Evolutionary conservation across 2,329 filamentous ascomycete genomes (phyloP), one percentile per base, ranked within the genome.

Genomic region (Ascochyta clinopodiicola): DNA sequence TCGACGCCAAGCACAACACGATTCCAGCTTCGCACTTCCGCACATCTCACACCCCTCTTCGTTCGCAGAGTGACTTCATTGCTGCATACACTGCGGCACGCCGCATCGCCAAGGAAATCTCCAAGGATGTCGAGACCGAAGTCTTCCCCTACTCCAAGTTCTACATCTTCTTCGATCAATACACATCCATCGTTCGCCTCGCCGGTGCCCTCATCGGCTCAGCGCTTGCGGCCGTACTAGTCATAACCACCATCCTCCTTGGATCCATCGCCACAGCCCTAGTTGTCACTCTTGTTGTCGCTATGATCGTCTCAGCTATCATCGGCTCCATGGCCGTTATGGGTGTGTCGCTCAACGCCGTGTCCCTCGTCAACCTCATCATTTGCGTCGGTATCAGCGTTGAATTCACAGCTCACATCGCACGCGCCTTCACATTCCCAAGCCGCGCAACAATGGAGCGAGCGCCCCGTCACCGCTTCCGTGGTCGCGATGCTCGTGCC

Each of bases 151-250:
- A 99, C 79, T 96, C 91, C 65, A 88, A 97, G 57, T 96, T 96
- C 75, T 99, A 99, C 80, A 93, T 99, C 74, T 99, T 98, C 84
- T 99, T 99, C 74, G 95, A 99, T 73, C 95, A 98, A 74, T 99
- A 99, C 71, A 84, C 91, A 6, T 86, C 85, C 54, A 98, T 99
- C 58, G 86, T 96, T 19, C 82, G 84, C 10, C 82, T 98, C 4
- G 93, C 94, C 0, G 88, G 84, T 0, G 86, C 88, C 0, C 85
- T 99, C 1, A 84, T 99, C 27, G 89, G 89, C 36, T 89, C 91
- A 3, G 94, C 92, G 0, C 81, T 98, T 13, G 91, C 84, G 24
- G 90, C 96, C 62, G 96, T 98, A 56, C 89, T 97, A 55, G 72
- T 90, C 56, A 84, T 99, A 40, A 89, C 91, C 0, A 87, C 89